Conservation (phyloP, 345 rosid genomes). For the Arabidopsis arenosa region DNA sequence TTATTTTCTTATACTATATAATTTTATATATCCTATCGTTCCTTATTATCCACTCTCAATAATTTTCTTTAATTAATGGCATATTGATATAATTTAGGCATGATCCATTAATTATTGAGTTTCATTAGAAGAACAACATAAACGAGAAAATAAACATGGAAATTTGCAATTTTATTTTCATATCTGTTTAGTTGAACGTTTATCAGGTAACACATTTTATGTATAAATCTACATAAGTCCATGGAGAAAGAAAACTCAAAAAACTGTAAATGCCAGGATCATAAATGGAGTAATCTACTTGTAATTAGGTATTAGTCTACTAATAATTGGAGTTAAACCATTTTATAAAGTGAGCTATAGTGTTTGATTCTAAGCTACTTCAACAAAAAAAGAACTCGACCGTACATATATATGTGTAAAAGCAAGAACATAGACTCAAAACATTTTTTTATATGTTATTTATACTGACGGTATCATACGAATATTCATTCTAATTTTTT, state of each 20-base stretch:
- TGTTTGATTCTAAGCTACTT: constrained; percentile 29
- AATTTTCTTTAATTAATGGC: not conserved
- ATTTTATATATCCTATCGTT: not conserved
- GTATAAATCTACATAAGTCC: not conserved
- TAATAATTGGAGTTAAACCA: not conserved
- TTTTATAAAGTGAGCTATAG: not conserved
- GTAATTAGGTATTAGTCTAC: not conserved
- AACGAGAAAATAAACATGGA: not conserved
- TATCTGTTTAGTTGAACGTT: not conserved
- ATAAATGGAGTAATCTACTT: constrained; percentile 15
- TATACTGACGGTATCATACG: not conserved
- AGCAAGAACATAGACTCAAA: not conserved
- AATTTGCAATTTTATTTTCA: not conserved
- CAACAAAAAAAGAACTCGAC: constrained; percentile 1
- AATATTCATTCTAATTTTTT: not conserved
- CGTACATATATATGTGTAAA: not conserved
- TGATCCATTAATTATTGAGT: constrained; percentile 24
- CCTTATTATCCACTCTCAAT: constrained; percentile 14
- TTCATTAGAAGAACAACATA: constrained; percentile 11
- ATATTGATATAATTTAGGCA: constrained; percentile 15
- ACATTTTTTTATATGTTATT: not conserved
- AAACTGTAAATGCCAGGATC: not conserved
- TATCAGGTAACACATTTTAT: not conserved
- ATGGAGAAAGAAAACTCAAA: not conserved
- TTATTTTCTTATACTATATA: constrained; percentile 9